Evolutionary conservation across 768 basidiomycete species (phyloP).

Genomic region (Rhodotorula sphaerocarpa): DNA sequence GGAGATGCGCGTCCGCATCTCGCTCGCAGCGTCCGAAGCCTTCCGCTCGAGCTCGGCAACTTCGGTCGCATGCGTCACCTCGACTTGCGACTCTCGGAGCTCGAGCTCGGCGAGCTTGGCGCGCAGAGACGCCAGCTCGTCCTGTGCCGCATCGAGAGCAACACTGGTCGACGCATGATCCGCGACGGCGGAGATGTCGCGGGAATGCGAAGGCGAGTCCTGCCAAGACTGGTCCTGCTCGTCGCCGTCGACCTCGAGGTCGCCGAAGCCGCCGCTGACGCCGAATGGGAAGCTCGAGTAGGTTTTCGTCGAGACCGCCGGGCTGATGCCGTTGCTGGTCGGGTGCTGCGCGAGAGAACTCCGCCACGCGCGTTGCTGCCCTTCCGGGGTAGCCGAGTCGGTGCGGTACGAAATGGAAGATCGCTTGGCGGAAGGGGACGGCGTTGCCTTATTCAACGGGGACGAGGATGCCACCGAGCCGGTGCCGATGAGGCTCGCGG

Average conservation of each 20-base stretch:
- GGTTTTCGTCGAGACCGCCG: conserved; percentile 13
- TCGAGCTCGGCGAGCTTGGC: conserved; percentile 29
- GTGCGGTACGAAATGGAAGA: conserved; percentile 34
- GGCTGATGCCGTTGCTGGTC: neutral
- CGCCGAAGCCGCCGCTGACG: conserved; percentile 27
- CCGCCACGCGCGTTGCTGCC: neutral
- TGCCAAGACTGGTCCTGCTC: neutral
- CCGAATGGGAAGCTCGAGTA: conserved; percentile 27
- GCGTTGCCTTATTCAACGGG: neutral
- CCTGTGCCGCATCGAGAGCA: conserved; percentile 4
- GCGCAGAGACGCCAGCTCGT: conserved; percentile 32
- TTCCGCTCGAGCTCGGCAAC: conserved; percentile 33
- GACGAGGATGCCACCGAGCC: neutral
- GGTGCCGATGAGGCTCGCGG: neutral
- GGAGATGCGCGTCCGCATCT: conserved; percentile 19
- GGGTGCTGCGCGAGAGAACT: neutral
- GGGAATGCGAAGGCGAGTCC: neutral
- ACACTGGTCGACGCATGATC: neutral
- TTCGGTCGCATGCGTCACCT: conserved; percentile 26
- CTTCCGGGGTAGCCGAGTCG: neutral
- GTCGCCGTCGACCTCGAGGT: conserved; percentile 26
- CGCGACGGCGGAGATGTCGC: neutral
- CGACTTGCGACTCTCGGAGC: conserved; percentile 7
- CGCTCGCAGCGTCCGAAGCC: conserved; percentile 28
- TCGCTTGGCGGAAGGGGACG: conserved; percentile 12